phyloP scores from a whole-genome alignment of 2,329 filamentous ascomycete species.

The Aspergillus caelatus region DNA sequence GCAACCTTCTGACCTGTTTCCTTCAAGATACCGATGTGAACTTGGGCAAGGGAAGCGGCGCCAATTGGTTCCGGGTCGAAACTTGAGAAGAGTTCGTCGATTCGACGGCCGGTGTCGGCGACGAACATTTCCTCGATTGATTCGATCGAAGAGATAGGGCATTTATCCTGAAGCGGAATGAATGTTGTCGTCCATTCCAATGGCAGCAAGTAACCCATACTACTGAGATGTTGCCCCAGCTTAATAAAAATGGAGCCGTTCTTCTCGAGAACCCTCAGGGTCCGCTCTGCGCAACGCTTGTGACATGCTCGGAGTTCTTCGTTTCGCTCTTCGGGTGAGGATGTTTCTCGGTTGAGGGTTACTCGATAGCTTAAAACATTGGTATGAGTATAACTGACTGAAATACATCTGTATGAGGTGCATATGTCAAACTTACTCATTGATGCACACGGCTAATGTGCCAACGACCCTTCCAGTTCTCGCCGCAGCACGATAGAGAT shows the following conservation, averaged over 20 bases:
- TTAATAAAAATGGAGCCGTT: constrained; percentile 99
- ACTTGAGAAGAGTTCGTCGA: constrained; percentile 82
- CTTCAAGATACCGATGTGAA: constrained; percentile 83
- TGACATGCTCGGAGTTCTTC: constrained; percentile 79
- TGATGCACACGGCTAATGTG: constrained; percentile 78
- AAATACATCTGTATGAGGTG: not conserved
- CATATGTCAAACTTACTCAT: constrained; percentile 68
- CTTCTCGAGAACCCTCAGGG: constrained; percentile 83
- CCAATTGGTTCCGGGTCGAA: constrained; percentile 83
- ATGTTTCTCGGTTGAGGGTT: constrained; percentile 70
- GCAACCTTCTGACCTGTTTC: constrained; percentile 84
- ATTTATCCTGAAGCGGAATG: constrained; percentile 92
- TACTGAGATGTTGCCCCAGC: constrained; percentile 91
- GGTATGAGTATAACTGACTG: not conserved
- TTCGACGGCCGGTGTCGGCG: constrained; percentile 74
- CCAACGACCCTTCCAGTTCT: constrained; percentile 77
- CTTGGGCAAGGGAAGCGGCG: constrained; percentile 90
- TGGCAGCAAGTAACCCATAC: constrained; percentile 92
- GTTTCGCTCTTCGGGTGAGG: constrained; percentile 67
- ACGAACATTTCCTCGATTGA: constrained; percentile 87
- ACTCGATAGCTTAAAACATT: constrained; percentile 71
- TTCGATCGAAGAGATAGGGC: constrained; percentile 85
- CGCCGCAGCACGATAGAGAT: constrained; percentile 73
- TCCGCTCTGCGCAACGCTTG: constrained; percentile 87
- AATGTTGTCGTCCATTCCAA: constrained; percentile 94